Evolutionary conservation across 371 early-diverging fungal species (phyloP).

Genomic region (Mortierella sp.): DNA sequence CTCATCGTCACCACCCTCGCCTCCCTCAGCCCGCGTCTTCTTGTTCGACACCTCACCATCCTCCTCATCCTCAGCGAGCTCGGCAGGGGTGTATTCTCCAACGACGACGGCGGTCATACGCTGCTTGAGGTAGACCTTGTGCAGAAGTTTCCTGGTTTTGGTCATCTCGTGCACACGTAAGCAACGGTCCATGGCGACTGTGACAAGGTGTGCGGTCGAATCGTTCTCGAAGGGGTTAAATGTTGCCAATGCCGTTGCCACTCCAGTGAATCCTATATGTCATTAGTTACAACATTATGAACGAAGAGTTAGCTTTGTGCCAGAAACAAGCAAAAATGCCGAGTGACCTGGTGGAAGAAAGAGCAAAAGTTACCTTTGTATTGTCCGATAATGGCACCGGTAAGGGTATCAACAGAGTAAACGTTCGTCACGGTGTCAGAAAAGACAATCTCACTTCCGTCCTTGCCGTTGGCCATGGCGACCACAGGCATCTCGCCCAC

Average conservation of each 20-base stretch:
- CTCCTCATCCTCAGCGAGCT: conserved; percentile 59
- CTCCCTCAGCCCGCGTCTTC: conserved; percentile 37
- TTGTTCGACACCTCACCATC: conserved; percentile 10
- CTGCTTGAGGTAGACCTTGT: conserved; percentile 88
- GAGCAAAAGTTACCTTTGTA: conserved; percentile 59
- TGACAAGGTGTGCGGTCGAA: conserved; percentile 61
- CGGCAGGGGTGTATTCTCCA: conserved; percentile 66
- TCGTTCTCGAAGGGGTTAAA: conserved; percentile 44
- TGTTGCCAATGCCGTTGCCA: conserved; percentile 69
- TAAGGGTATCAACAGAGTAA: conserved; percentile 75
- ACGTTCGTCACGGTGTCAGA: conserved; percentile 85
- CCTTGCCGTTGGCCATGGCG: conserved; percentile 58
- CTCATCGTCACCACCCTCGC: conserved; percentile 61
- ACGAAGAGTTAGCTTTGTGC: conserved; percentile 49
- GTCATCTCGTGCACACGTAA: conserved; percentile 81
- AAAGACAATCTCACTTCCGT: conserved; percentile 74
- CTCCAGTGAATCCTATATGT: conserved; percentile 79
- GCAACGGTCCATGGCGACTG: conserved; percentile 84
- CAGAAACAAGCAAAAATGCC: not conserved
- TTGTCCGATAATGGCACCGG: conserved; percentile 65
- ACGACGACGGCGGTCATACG: conserved; percentile 77
- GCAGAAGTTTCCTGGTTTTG: conserved; percentile 67
- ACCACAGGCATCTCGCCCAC: conserved; percentile 80
- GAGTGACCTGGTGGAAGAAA: not conserved
- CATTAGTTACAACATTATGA: not conserved